phyloP scores from a whole-genome alignment of 768 basidiomycete species.

The Rubroboletus pulcherrimus region DNA sequence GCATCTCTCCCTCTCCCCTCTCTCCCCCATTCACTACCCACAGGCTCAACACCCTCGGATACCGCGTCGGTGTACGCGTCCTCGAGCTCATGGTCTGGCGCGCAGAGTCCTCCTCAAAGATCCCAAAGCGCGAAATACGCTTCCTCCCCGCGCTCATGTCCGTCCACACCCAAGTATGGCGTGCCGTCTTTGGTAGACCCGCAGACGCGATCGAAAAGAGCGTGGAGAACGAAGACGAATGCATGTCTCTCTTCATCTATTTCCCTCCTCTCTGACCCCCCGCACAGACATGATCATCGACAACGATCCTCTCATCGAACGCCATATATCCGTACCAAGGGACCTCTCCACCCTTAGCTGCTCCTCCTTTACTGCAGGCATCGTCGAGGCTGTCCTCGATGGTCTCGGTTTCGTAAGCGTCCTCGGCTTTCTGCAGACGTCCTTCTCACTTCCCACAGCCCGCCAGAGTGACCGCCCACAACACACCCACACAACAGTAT shows the following conservation, averaged over 20 bases:
- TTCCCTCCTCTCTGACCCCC: slow-evolving; percentile 1
- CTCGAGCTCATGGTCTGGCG: slow-evolving; percentile 85
- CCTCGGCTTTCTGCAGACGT: not conserved
- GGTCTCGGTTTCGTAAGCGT: slow-evolving; percentile 88
- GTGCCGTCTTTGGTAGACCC: slow-evolving; percentile 86
- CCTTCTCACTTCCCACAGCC: slow-evolving; percentile 52
- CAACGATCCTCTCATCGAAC: slow-evolving; percentile 90
- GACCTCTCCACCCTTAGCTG: slow-evolving; percentile 94
- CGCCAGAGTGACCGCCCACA: slow-evolving; percentile 93
- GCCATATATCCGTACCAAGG: slow-evolving; percentile 88
- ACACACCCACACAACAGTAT: slow-evolving; percentile 75
- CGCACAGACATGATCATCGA: slow-evolving; percentile 92
- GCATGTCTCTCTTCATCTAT: slow-evolving; percentile 38
- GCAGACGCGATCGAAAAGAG: slow-evolving; percentile 96
- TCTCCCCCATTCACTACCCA: not conserved
- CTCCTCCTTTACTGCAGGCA: slow-evolving; percentile 95
- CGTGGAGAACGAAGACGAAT: slow-evolving; percentile 96
- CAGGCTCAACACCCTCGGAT: slow-evolving; percentile 90
- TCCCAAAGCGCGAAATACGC: slow-evolving; percentile 90
- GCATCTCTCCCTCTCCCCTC: slow-evolving; percentile 15
- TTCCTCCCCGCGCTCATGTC: slow-evolving; percentile 90
- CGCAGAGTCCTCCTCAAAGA: slow-evolving; percentile 71
- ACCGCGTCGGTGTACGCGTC: slow-evolving; percentile 84
- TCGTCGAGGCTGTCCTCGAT: slow-evolving; percentile 95
- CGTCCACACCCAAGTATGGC: slow-evolving; percentile 94